Evolutionary conservation across 148 eudicot genomes (phyloP).

Genomic region (Chenopodium formosanum): DNA sequence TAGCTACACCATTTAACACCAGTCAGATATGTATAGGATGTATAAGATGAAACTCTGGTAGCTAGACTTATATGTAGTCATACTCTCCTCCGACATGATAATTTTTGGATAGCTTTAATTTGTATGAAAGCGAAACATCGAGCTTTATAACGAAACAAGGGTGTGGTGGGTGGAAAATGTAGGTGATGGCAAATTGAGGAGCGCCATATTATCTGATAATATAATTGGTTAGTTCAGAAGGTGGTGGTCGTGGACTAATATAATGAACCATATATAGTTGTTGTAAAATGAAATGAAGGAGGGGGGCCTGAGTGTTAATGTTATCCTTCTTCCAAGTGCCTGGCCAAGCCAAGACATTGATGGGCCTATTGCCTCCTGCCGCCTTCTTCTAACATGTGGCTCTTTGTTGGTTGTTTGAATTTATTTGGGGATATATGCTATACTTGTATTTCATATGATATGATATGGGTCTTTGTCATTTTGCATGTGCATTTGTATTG

Average conservation of each 20-base stretch:
- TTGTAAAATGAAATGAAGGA: no score
- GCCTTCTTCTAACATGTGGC: slow-evolving; percentile 26
- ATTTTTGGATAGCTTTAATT: no score
- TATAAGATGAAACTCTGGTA: no score
- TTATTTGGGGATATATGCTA: not conserved
- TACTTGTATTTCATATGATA: not conserved
- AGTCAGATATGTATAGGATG: no score
- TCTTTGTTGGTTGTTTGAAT: not conserved
- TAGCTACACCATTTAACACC: no score
- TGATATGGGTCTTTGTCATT: slow-evolving; percentile 10
- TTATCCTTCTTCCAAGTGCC: slow-evolving; percentile 18
- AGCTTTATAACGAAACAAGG: not conserved
- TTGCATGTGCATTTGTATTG: not conserved
- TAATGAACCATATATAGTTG: not conserved
- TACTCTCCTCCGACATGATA: no score
- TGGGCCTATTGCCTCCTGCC: slow-evolving; percentile 27
- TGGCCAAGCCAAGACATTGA: slow-evolving; percentile 30
- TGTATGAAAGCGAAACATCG: slow-evolving; percentile 1
- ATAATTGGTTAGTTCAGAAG: not conserved
- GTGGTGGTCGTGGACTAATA: not conserved
- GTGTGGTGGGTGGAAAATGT: not conserved
- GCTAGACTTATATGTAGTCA: no score
- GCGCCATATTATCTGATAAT: not conserved
- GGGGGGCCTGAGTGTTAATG: slow-evolving; percentile 13
- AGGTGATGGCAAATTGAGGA: not conserved